Percentiles rank a stretch among this genome's conserved stretches.
phyloP scores from a whole-genome alignment of 805 yeast genomes.

The Scheffersomyces ergatensis region DNA sequence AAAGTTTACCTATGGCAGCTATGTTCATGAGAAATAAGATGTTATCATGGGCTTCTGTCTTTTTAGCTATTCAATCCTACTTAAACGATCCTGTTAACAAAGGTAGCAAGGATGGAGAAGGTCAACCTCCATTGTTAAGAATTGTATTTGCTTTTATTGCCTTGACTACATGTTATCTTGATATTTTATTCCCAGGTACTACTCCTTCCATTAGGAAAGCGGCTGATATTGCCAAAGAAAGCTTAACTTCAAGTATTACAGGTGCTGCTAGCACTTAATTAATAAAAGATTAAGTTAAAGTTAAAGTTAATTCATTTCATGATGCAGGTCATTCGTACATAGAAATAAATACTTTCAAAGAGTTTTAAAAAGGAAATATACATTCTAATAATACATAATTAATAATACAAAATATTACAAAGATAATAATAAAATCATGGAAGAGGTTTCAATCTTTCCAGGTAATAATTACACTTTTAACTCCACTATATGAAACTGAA shows the following conservation, averaged over 20 bases:
- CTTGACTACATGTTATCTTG: conserved; percentile 53
- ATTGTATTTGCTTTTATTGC: conserved; percentile 46
- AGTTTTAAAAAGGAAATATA: neutral
- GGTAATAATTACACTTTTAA: conserved; percentile 25
- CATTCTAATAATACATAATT: conserved; percentile 1
- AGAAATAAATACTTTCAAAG: neutral
- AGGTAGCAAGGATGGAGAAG: conserved; percentile 20
- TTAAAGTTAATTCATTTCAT: neutral
- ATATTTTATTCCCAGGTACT: conserved; percentile 45
- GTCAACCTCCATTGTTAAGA: conserved; percentile 49
- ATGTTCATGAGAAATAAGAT: conserved; percentile 62
- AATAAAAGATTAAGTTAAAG: neutral
- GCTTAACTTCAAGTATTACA: conserved; percentile 14
- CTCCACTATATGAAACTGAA: conserved; percentile 33
- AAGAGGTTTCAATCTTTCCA: conserved; percentile 7
- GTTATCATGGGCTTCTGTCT: conserved; percentile 54
- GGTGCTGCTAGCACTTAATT: conserved; percentile 6
- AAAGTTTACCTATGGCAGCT: conserved; percentile 66
- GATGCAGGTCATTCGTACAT: neutral
- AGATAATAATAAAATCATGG: neutral
- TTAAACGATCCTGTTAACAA: conserved; percentile 42
- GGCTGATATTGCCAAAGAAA: conserved; percentile 17
- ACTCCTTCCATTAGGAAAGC: conserved; percentile 27
- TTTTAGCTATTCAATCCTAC: conserved; percentile 48
- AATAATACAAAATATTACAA: neutral